Evolutionary conservation across 495 filamentous ascomycete species (phyloP).

Genomic region (Penicilliopsis zonata): DNA sequence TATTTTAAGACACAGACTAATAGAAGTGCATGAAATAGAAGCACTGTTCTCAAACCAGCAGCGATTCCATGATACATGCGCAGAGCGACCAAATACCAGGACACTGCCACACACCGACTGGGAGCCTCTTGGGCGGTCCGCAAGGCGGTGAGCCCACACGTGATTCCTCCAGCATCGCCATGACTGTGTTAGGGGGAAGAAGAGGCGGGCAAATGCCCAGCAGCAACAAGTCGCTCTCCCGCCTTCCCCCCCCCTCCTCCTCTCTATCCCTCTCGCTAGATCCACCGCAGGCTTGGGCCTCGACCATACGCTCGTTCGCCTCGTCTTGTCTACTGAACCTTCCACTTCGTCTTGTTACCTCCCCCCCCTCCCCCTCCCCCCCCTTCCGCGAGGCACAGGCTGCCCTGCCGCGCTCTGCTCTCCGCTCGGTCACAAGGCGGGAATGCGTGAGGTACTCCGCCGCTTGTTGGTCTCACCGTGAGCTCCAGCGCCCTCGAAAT

Average conservation of each 20-base stretch:
- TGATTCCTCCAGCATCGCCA: no score
- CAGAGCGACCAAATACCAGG: no score
- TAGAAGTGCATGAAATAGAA: no score
- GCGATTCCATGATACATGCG: no score
- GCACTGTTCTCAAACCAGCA: no score
- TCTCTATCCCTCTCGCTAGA: conserved; percentile 2
- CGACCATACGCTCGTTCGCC: conserved; percentile 3
- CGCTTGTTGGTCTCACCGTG: conserved; percentile 22
- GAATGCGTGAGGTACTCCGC: conserved; percentile 20
- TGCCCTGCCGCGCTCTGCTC: conserved; percentile 1
- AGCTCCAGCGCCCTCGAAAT: conserved; percentile 13
- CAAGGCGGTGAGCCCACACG: no score
- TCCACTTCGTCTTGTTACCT: conserved; percentile 1
- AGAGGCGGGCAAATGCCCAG: conserved; percentile 6
- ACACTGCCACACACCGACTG: no score
- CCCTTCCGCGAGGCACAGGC: not conserved
- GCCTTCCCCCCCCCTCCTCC: conserved; percentile 8
- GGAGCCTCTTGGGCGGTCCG: no score
- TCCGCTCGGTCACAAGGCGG: conserved; percentile 8
- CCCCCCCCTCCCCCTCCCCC: not conserved
- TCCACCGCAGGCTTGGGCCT: not conserved
- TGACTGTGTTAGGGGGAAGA: not conserved
- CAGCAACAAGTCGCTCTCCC: conserved; percentile 8
- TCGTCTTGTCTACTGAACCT: conserved; percentile 1
- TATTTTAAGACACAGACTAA: no score